Conservation (phyloP, 371 early-diverging fungal genomes). For the Mucor piriformis region DNA sequence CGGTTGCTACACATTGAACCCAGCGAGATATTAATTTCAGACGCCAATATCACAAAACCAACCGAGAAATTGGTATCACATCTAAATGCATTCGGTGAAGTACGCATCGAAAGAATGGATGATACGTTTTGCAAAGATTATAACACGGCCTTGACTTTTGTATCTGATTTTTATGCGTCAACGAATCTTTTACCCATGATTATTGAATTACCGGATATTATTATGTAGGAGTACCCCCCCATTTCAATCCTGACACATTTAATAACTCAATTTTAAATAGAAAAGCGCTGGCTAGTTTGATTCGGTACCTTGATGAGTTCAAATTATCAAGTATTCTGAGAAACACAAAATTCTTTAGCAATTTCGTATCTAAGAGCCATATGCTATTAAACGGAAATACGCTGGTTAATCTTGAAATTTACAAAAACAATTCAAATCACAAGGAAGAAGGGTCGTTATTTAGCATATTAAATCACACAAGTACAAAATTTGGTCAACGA, state of each 20-base stretch:
- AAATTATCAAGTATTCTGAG: constrained; percentile 59
- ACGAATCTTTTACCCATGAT: constrained; percentile 3
- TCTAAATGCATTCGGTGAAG: constrained; percentile 27
- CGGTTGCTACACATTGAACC: constrained; percentile 78
- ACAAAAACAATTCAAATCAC: constrained; percentile 60
- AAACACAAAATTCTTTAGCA: constrained; percentile 62
- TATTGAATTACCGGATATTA: constrained; percentile 33
- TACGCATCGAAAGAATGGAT: constrained; percentile 63
- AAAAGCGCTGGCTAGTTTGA: constrained; percentile 57
- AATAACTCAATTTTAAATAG: constrained; percentile 9
- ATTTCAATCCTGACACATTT: not conserved
- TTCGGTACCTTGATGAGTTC: constrained; percentile 69
- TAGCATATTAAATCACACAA: constrained; percentile 69
- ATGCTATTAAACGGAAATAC: constrained; percentile 82
- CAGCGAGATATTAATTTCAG: constrained; percentile 73
- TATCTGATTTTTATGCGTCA: constrained; percentile 57
- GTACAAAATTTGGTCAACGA: constrained; percentile 76
- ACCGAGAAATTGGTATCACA: constrained; percentile 58
- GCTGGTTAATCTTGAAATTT: constrained; percentile 76
- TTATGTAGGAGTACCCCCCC: no score
- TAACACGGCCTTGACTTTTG: constrained; percentile 51
- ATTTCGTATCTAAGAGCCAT: constrained; percentile 68
- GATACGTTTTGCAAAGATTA: constrained; percentile 44
- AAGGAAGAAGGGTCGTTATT: constrained; percentile 62
- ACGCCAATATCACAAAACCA: constrained; percentile 43